These are phyloP conservation scores for Pleurotus citrinopileatus DNA, from an alignment of 768 basidiomycete genomes.

Conservation along the genomic window DNA sequence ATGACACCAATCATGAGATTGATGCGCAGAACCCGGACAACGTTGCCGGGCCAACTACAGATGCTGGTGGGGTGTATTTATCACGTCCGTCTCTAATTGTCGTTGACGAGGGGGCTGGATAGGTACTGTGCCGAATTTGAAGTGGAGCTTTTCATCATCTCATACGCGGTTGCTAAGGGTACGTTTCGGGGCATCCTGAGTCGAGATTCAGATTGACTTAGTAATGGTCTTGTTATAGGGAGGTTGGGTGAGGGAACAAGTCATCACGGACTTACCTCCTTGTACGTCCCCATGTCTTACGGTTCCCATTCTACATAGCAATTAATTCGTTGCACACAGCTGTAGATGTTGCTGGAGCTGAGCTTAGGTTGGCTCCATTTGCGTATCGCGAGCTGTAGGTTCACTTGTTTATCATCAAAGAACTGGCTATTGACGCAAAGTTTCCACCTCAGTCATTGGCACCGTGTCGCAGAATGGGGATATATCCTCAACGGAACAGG, in stretches of 20 bases:
- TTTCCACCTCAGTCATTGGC: conserved; percentile 13
- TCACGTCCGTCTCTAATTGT: not conserved
- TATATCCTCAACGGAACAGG: conserved; percentile 18
- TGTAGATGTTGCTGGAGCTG: conserved; percentile 14
- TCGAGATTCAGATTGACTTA: not conserved
- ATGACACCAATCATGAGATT: conserved; percentile 11
- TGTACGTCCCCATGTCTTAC: conserved; percentile 12
- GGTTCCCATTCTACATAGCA: not conserved
- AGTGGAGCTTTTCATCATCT: conserved; percentile 14
- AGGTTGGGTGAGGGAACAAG: conserved; percentile 16
- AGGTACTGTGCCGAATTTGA: conserved; percentile 13
- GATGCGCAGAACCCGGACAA: conserved; percentile 14
- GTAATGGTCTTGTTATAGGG: conserved; percentile 11
- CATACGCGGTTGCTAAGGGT: conserved; percentile 12
- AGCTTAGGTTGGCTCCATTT: conserved; percentile 14
- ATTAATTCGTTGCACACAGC: conserved; percentile 2
- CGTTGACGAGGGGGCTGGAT: not conserved
- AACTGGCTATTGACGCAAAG: not conserved
- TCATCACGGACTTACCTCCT: conserved; percentile 15
- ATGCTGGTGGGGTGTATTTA: not conserved
- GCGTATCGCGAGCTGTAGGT: conserved; percentile 16
- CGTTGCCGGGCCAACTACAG: conserved; percentile 11
- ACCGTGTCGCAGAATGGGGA: conserved; percentile 18
- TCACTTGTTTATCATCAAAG: not conserved
- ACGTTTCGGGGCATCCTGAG: conserved; percentile 1